These are phyloP conservation scores for Penicillium sp. DNA, from an alignment of 2,329 filamentous ascomycete species.

Conservation along the genomic window DNA sequence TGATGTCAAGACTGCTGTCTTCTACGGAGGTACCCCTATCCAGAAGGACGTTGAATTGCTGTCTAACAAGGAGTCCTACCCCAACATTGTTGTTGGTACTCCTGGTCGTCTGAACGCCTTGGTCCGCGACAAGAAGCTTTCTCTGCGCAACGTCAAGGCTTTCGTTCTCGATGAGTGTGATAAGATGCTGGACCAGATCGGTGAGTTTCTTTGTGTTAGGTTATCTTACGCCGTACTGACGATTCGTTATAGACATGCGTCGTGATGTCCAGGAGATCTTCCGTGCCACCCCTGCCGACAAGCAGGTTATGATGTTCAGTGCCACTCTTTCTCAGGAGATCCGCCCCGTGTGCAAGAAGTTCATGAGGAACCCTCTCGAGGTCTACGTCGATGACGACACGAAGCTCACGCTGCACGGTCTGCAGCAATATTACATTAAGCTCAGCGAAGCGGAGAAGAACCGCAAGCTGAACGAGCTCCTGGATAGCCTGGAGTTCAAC, in stretches of 20 bases:
- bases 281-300: slow-evolving; percentile 92
- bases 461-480: slow-evolving; percentile 87
- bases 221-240: no score
- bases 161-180: slow-evolving; percentile 99
- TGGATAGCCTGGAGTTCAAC: slow-evolving; percentile 96
- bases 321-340: slow-evolving; percentile 90
- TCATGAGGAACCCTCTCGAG: slow-evolving; percentile 98
- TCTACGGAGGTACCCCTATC: slow-evolving; percentile 95
- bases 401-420: slow-evolving; percentile 95
- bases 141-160: slow-evolving; percentile 82
- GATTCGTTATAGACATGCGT: slow-evolving; percentile 99
- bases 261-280: slow-evolving; percentile 99
- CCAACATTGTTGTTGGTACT: slow-evolving; percentile 95
- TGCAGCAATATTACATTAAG: slow-evolving; percentile 97
- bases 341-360: slow-evolving; percentile 97
- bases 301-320: slow-evolving; percentile 99
- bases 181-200: slow-evolving; percentile 98
- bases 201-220: no score
- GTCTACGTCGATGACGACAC: slow-evolving; percentile 97
- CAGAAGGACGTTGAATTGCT: slow-evolving; percentile 89
- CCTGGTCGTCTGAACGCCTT: slow-evolving; percentile 93
- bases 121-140: slow-evolving; percentile 90
- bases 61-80: slow-evolving; percentile 93
- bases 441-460: slow-evolving; percentile 97
- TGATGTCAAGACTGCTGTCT: slow-evolving; percentile 92